These are phyloP conservation scores for Ganoderma sinense DNA, from an alignment of 1,284 basidiomycete species.

Conservation along the genomic window DNA sequence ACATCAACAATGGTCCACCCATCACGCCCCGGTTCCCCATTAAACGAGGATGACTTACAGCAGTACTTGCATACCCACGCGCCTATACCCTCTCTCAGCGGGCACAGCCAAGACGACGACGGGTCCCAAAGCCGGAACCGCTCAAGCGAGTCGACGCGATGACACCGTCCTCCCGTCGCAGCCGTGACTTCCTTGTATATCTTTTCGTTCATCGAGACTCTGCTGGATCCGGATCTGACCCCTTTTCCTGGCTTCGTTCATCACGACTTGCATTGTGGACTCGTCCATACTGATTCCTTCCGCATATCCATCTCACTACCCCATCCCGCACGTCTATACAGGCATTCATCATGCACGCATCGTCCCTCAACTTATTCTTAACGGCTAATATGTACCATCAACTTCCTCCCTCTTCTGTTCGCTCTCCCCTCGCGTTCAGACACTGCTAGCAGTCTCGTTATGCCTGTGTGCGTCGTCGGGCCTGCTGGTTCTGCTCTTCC, in stretches of 20 bases:
- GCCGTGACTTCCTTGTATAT: background rate
- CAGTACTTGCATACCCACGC: constrained; percentile 25
- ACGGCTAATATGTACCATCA: constrained; percentile 20
- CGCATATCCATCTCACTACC: constrained; percentile 10
- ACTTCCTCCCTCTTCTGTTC: background rate
- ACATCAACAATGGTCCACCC: constrained; percentile 55
- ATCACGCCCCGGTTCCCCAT: constrained; percentile 68
- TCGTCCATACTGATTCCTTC: constrained; percentile 5
- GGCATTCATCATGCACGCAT: constrained; percentile 8
- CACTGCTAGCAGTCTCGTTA: constrained; percentile 5
- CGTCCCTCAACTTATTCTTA: constrained; percentile 23
- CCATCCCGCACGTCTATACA: background rate
- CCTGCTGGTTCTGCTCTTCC: constrained; percentile 25
- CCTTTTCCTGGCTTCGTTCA: constrained; percentile 15
- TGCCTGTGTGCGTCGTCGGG: constrained; percentile 10
- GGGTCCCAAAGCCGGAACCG: background rate
- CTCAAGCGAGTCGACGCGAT: constrained; percentile 21
- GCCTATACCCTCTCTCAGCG: constrained; percentile 27
- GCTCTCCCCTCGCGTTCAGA: background rate
- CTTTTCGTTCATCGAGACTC: constrained; percentile 21
- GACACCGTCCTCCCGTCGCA: background rate
- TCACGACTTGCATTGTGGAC: constrained; percentile 22
- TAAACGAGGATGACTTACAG: constrained; percentile 30
- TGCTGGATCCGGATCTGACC: constrained; percentile 11
- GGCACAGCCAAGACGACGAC: constrained; percentile 14